Evolutionary conservation across 2,329 filamentous ascomycete genomes (phyloP).

Genomic region (Cladosporium sp.): DNA sequence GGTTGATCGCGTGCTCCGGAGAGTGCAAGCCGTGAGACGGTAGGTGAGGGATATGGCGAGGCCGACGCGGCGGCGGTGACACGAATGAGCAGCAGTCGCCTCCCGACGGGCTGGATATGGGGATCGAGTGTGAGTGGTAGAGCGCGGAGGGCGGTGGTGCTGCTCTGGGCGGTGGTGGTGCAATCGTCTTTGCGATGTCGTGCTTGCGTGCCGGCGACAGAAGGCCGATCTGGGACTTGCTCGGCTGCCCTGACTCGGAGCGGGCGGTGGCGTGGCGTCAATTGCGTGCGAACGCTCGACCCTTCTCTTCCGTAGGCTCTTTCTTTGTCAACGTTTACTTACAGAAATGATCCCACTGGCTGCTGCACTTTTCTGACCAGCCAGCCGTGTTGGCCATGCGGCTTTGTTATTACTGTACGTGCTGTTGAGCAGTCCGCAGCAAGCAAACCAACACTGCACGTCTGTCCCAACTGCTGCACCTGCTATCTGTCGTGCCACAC

Average conservation of each 20-base stretch:
- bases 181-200: slow-evolving; percentile 3
- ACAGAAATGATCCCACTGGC: neutral
- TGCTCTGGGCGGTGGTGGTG: neutral
- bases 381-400: neutral
- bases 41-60: neutral
- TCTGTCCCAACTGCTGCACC: neutral
- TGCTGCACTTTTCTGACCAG: neutral
- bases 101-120: neutral
- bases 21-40: neutral
- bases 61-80: neutral
- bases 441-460: neutral
- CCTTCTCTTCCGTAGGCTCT: too few species aligned
- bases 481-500: too few species aligned
- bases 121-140: neutral
- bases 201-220: neutral
- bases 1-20: slow-evolving; percentile 8
- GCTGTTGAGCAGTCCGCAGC: too few species aligned
- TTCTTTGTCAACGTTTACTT: slow-evolving; percentile 9
- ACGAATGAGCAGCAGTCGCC: neutral
- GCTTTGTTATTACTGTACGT: neutral
- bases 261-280: neutral
- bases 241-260: neutral
- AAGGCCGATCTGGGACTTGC: neutral
- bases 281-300: slow-evolving; percentile 3
- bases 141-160: neutral